These are phyloP conservation scores for Fagopyrum tataricum DNA, from an alignment of 148 eudicot species.

Conservation along the genomic window DNA sequence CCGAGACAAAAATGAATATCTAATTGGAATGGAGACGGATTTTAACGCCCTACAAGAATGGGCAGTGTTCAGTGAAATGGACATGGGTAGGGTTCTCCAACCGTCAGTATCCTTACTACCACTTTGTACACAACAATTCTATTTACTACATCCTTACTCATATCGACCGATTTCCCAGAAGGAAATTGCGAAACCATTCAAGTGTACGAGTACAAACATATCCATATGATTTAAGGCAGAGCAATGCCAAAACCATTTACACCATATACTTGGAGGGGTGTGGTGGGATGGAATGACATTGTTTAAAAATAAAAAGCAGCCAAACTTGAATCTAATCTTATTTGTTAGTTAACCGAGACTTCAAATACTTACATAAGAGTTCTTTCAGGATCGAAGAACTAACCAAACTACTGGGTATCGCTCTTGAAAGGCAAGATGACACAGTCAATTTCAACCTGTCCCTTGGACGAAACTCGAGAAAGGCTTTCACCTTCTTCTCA, in stretches of 20 bases:
- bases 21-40: no score
- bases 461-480: not conserved
- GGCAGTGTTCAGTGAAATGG: no score
- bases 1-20: no score
- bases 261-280: not conserved
- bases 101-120: no score
- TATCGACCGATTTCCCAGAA: not conserved
- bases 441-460: not conserved
- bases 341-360: not conserved
- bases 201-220: no score
- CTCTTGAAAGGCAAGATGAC: not conserved
- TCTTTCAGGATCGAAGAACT: not conserved
- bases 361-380: not conserved
- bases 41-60: no score
- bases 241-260: not conserved
- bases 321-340: not conserved
- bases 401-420: no score
- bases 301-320: not conserved
- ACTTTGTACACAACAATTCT: no score
- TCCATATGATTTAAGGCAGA: not conserved
- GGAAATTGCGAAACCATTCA: not conserved
- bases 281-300: not conserved
- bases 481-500: not conserved
- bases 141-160: no score
- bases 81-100: no score